A percentile compares a stretch with the other conserved stretches of the same genome.
Conservation (phyloP, 768 basidiomycete species). For the Russula compacta region DNA sequence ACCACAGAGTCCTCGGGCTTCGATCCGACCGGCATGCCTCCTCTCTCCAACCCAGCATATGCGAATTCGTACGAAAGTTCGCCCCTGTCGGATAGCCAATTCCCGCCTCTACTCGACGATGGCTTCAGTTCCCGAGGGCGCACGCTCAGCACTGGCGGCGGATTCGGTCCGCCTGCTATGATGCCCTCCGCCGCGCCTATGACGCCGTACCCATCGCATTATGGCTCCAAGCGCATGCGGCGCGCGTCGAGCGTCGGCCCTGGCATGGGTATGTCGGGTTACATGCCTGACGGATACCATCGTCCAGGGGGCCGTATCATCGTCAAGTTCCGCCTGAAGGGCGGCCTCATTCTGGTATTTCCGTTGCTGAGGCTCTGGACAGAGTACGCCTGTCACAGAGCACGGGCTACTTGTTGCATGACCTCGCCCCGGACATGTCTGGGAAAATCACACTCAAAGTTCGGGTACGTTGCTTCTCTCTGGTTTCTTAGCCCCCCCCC, state of each 20-base stretch:
- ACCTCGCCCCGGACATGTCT: conserved; percentile 8
- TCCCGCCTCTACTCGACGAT: conserved; percentile 9
- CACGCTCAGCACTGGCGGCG: conserved; percentile 13
- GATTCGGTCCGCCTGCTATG: conserved; percentile 10
- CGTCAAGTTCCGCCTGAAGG: conserved; percentile 18
- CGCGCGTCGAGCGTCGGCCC: conserved; percentile 18
- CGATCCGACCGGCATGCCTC: conserved; percentile 3
- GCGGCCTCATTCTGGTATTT: conserved; percentile 11
- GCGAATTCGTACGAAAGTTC: conserved; percentile 17
- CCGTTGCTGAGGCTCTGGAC: conserved; percentile 9
- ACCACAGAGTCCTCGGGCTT: neutral
- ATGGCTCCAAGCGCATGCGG: conserved; percentile 4
- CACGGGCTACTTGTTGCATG: conserved; percentile 5
- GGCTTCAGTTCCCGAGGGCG: conserved; percentile 2
- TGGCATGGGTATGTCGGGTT: neutral
- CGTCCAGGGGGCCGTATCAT: neutral
- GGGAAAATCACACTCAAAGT: conserved; percentile 15
- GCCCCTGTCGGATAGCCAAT: conserved; percentile 14
- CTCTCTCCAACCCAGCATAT: neutral
- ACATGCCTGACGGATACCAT: neutral
- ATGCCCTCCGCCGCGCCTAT: conserved; percentile 12
- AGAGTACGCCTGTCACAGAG: conserved; percentile 11
- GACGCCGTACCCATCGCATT: conserved; percentile 13
- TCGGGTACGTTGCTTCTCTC: conserved; percentile 7
- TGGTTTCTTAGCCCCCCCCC: neutral